Evolutionary conservation across 352 stramenopile genomes (phyloP).

Genomic region (Phytophthora gonapodyides): DNA sequence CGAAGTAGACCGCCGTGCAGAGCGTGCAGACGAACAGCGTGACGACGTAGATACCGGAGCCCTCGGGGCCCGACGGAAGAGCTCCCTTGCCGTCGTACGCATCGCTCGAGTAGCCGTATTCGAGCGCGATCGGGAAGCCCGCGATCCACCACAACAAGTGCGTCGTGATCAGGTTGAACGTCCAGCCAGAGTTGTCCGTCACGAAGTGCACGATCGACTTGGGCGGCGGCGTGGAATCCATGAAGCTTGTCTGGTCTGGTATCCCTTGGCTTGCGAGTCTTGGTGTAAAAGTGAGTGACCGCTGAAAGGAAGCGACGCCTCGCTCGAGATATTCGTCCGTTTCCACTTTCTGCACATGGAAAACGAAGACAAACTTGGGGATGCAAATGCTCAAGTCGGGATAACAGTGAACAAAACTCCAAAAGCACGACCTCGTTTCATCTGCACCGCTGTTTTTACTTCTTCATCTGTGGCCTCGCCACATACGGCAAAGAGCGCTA

Average conservation of each 20-base stretch:
- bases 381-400: slow-evolving; percentile 11
- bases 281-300: slow-evolving; percentile 3
- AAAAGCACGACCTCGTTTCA: slow-evolving; percentile 20
- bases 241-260: slow-evolving; percentile 9
- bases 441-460: slow-evolving; percentile 23
- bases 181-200: slow-evolving; percentile 79
- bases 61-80: slow-evolving; percentile 77
- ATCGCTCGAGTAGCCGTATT: slow-evolving; percentile 82
- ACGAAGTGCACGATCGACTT: slow-evolving; percentile 68
- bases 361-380: slow-evolving; percentile 16
- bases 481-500: slow-evolving; percentile 9
- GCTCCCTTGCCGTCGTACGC: slow-evolving; percentile 78
- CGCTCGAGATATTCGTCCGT: slow-evolving; percentile 21
- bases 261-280: slow-evolving; percentile 6
- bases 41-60: slow-evolving; percentile 79
- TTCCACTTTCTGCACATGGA: slow-evolving; percentile 23
- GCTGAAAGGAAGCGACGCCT: slow-evolving; percentile 18
- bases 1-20: slow-evolving; percentile 71
- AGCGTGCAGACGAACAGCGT: slow-evolving; percentile 79
- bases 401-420: slow-evolving; percentile 1
- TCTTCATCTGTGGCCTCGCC: slow-evolving; percentile 13
- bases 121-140: slow-evolving; percentile 70
- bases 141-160: slow-evolving; percentile 86
- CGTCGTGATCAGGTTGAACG: slow-evolving; percentile 83
- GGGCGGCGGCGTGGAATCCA: slow-evolving; percentile 23